Percentiles rank a stretch among this genome's conserved stretches.
Conservation (phyloP, 1,139 yeast species). For the Hanseniaspora sp. region DNA sequence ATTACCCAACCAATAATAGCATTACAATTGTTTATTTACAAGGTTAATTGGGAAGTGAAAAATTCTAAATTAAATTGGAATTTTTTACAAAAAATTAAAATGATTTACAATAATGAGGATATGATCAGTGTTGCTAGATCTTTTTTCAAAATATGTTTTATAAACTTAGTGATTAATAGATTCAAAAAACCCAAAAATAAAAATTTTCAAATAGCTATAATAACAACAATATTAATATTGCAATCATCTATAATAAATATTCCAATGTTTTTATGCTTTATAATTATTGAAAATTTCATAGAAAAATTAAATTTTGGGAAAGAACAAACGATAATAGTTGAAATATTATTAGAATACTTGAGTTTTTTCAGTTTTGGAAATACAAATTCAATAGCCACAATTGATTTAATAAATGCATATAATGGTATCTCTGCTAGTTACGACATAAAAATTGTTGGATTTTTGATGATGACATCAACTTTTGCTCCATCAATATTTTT, state of each 20-base stretch:
- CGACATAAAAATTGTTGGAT: slow-evolving; percentile 60
- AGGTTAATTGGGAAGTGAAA: slow-evolving; percentile 43
- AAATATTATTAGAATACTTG: slow-evolving; percentile 46
- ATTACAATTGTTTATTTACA: slow-evolving; percentile 40
- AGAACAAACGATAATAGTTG: slow-evolving; percentile 17
- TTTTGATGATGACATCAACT: slow-evolving; percentile 68
- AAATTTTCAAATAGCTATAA: slow-evolving; percentile 20
- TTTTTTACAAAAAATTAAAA: slow-evolving; percentile 21
- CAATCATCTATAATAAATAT: slow-evolving; percentile 61
- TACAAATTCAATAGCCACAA: slow-evolving; percentile 82
- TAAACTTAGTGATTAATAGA: not conserved
- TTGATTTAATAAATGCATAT: slow-evolving; percentile 82
- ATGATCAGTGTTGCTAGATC: slow-evolving; percentile 21
- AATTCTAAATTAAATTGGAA: slow-evolving; percentile 36
- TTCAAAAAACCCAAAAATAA: not conserved
- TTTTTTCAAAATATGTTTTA: slow-evolving; percentile 10
- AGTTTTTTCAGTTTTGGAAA: slow-evolving; percentile 82
- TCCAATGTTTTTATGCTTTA: slow-evolving; percentile 56
- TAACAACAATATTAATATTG: slow-evolving; percentile 50
- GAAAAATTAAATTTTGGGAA: slow-evolving; percentile 7
- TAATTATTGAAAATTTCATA: slow-evolving; percentile 22
- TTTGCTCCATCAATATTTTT: slow-evolving; percentile 81
- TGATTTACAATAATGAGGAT: slow-evolving; percentile 31
- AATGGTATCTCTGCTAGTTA: slow-evolving; percentile 66
- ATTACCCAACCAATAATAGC: not conserved